Evolutionary conservation across 192 early-diverging fungal species (phyloP), one percentile per base, ranked within the genome.

Genomic region (Chytriomyces hyalinus): DNA sequence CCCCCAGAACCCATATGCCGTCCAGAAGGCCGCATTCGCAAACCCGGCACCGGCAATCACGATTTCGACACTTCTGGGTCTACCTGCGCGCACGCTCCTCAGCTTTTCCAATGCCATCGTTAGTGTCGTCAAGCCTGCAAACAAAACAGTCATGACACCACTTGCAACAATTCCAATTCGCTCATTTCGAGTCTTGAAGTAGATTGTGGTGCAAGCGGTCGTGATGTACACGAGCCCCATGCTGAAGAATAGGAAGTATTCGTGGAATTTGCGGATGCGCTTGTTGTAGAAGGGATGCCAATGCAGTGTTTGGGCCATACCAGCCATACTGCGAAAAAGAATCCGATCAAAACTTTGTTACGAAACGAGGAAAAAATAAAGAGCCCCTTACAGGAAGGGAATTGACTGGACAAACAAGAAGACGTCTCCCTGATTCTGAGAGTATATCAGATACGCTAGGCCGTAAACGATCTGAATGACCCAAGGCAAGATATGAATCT

Each of bases 251-350:
- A 78, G 57, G 8, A 70, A n/a, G 69, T 69, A 71, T 47, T 78
- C 77, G 49, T 78, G 77, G 61, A 70, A 44, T n/a, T 46, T 45
- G 24, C 77, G 67, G 36, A 78, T 60, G 6, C 63, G 6, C 63
- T 78, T 78, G 68, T 70, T 65, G 61, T 71, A 70, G 69, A 71
- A 78, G 6, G 77, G 77, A 60, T 78, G 77, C 77, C 77, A 78
- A 24, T 78, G 77, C 10, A 78, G 62, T 10, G 77, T 72, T 44
- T 65, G 69, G 22, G 69, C 15, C 17, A 78, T 10, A 49, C 61
- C 77, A 28, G 53, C 51, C 61, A 78, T 70, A 24, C 47, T 7
- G 46, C 60, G 20, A 26, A 62, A n/a, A 6, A 36, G 36, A 36
- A 36, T 36, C 36, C 36, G 36, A 36, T 36, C 36, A 36, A 4